Base-by-base conservation (phyloP, 768 basidiomycete species). In the Rhodotorula taiwanensis region DNA sequence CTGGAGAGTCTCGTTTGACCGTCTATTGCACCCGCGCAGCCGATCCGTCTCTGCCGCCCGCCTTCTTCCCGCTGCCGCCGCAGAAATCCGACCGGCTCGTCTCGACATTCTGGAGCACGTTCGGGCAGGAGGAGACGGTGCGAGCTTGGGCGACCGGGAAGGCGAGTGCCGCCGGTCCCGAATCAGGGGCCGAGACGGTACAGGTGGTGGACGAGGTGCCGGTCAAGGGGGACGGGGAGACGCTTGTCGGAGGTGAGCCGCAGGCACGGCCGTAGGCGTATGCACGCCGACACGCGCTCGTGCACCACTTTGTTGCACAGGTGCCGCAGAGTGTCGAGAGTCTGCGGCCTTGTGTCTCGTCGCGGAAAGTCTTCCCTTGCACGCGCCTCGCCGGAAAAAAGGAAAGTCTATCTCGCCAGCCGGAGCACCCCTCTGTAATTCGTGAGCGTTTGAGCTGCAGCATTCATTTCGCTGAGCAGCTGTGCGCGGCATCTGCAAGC, bases 41-140 rank as follows among this genome's bases (percentile, higher is more conserved):
- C 55, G 55, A 55, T 44, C 43, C 43, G 21, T 31, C 44, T 13
- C 55, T 55, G 23, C 23, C 18, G 3, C 28, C 55, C 31, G 31
- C 44, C 23, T 55, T 55, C 55, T 55, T 45, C 55, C 55, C 55
- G 9, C 44, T 55, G 10, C 21, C 43, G 2, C n/a, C 18, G 7
- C 55, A 55, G 23, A 8, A 21, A 13, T 18, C 41, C 33, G 55
- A 55, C 44, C 44, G 44, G 33, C 55, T 55, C 55, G 33, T 47
- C 31, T 2, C 30, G 31, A 23, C 27, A 2, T 55, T 55, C 31
- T 55, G 55, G 55, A 15, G 31, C 1, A 47, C 44, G 4, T 55
- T 55, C 18, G 55, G 43, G 10, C 6, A 23, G 25, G 55, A 55
- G 33, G n/a, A 16, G 31, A 25, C 55, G 44, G 23, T 55, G 30